Base-by-base conservation (phyloP, 2,329 filamentous ascomycete genomes). In the Torrubiella hemipterigena region DNA sequence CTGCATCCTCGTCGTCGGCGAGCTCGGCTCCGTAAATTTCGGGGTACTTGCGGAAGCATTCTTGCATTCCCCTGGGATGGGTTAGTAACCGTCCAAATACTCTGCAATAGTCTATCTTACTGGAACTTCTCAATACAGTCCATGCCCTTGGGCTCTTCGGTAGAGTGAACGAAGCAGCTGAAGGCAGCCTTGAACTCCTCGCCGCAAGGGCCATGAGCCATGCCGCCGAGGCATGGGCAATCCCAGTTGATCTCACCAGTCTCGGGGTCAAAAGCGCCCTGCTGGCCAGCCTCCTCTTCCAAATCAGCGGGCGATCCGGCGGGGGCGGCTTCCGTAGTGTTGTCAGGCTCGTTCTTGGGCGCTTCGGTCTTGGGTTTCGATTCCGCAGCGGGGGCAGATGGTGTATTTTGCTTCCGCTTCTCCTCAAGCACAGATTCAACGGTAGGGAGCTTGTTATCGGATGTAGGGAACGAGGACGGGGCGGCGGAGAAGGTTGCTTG, bases 231-330 rank as follows among this genome's bases (percentile, higher is more conserved):
- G 55, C 91, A 98, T 12, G 91, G 91, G 58, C 91, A 98, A 55
- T 96, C 91, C 91, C 91, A 98, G 68, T 98, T 98, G 61, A 98
- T 98, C 69, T 98, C 91, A 45, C 91, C 91, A 8, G 91, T 98
- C 64, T 96, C 91, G 3, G 87, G 86, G 58, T 98, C 93, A 65
- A 96, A 98, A 1, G 91, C 91, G 34, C 85, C 91, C 58, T 96
- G 77, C 52, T 89, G 77, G 38, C 64, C 72, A 6, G 85, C 86
- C 56, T 95, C 86, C 37, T 84, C 74, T 55, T 94, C 81, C 11
- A 91, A 61, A 0, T 57, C 66, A 35, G 61, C 62, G 6, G 65
- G 61, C 3, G 67, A 63, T 17, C 53, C 52, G 6, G 44, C 41
- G 38, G 48, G 32, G 17, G 38, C 42, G 15, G 27, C 38, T 4